Base-by-base conservation (phyloP, 2,329 filamentous ascomycete species). In the Cladosporium oxysporum region DNA sequence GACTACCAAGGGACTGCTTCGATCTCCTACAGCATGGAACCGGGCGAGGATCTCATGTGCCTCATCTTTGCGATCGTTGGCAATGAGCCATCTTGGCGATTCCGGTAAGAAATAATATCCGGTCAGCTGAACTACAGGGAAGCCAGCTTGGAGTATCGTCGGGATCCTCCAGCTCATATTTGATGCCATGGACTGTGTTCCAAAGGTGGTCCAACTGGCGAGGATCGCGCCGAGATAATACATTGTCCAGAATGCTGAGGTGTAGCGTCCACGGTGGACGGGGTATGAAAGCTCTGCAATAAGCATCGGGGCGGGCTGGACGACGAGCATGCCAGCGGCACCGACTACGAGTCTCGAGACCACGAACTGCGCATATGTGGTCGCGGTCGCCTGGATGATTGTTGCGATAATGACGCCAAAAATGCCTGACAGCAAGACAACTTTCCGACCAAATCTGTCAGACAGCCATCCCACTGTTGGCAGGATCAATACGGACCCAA, bases 71-170 rank as follows among this genome's bases (percentile, higher is more conserved):
- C 63, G 44, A 21, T 60, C 63, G 10, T 59, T 53, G 18, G 63
- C 55, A 18, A 89, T 80, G n/a, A 90, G 82, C 78, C 83, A 90
- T 68, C 88, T 83, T 0, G 87, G 88, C 0, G 84, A 65, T 10
- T 65, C 55, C 3, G 63, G 63, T 7, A 65, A 23, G 35, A 29
- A 35, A 23, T 87, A 76, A 21, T 44, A 67, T 5, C 52, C 90
- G 87, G 55, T 26, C 90, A 88, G 76, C 29, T 72, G 74, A 66
- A 84, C 89, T 72, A 91, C 70, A 2, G 83, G 82, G 12, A 83
- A 81, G 53, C 72, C 76, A 47, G 77, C 79, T 65, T 83, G 82
- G 3, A 84, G 67, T 2, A 83, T 70, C 5, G 81, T 82, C 0
- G 82, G 82, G 2, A 82, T 74, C 57, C 82, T 77, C 82, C 82